Conservation (phyloP, 75 land plant species). For the Isoetes taiwanensis region DNA sequence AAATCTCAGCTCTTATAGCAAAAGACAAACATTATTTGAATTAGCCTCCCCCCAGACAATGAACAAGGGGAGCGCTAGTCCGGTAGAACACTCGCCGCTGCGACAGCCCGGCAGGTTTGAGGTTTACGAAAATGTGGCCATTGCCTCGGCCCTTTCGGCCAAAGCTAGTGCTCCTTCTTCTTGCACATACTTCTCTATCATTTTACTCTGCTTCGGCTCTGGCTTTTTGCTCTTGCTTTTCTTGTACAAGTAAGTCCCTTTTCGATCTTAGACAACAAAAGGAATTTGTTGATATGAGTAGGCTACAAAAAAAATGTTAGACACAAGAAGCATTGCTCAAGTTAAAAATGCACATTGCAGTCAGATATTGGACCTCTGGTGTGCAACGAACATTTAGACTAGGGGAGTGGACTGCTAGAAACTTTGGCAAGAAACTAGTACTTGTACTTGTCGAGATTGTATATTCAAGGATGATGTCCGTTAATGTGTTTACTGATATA, state of each 20-base stretch:
- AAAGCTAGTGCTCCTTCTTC: constrained; percentile 39
- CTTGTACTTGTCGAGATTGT: no score
- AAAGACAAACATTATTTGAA: no score
- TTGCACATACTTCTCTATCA: constrained; percentile 26
- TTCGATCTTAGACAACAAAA: background rate
- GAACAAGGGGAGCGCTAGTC: background rate
- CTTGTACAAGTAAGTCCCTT: constrained; percentile 21
- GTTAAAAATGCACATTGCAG: no score
- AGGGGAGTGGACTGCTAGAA: background rate
- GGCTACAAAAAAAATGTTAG: background rate
- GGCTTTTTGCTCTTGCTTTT: constrained; percentile 18
- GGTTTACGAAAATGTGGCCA: constrained; percentile 55
- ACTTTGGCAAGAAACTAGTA: background rate
- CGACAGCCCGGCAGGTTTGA: constrained; percentile 23
- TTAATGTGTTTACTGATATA: no score
- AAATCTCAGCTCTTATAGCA: no score
- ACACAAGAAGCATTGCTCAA: background rate
- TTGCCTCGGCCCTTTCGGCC: constrained; percentile 57
- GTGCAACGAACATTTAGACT: background rate
- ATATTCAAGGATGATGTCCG: no score
- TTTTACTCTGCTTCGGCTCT: constrained; percentile 26
- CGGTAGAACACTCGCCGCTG: background rate
- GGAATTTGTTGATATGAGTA: background rate
- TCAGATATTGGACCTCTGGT: background rate
- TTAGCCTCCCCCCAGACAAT: no score